Evolutionary conservation across 768 basidiomycete species (phyloP), one percentile per base, ranked within the genome.

Genomic region (Agrocybe pediades): DNA sequence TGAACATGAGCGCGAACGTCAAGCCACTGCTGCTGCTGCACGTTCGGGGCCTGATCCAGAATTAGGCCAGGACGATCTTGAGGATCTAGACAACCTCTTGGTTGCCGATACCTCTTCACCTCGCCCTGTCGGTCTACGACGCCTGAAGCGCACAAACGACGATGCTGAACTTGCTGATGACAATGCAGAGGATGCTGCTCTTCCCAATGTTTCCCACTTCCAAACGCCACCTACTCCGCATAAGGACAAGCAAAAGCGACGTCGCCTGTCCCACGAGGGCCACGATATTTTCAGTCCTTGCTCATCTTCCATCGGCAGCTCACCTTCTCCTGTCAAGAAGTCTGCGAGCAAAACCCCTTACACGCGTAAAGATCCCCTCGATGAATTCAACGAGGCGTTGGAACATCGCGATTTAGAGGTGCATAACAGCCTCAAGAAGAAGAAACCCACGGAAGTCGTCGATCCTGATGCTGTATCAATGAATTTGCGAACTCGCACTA

Each of bases 281-380:
- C 67, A 69, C n/a, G 67, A 73, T 13, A 61, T 69, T 24, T 59
- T 74, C 43, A 74, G 73, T 47, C 62, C 68, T 0, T 70, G 69
- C 41, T 65, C 56, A 40, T 64, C 67, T 3, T 69, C 71, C 1
- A 50, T 69, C 40, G 65, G 66, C 9, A 71, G 67, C 46, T 70
- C 69, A 1, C 75, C 76, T 7, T 76, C 74, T 2, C 74, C 75
- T 9, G 52, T 68, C 21, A 78, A 75, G 53, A 45, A 43, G 16
- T 60, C 53, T 11, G 54, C 58, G 2, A 55, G 50, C 19, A 63
- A 61, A 19, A 39, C 36, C 16, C 48, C 46, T 21, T 23, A 23
- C 43, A 41, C 46, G 13, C 26, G 6, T 24, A 54, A 55, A 13
- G 60, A 62, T 41, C 52, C 57, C 9, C 54, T 65, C 15, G 59